phyloP scores from a whole-genome alignment of 2,329 filamentous ascomycete species.

The Celoporthe dispersa region DNA sequence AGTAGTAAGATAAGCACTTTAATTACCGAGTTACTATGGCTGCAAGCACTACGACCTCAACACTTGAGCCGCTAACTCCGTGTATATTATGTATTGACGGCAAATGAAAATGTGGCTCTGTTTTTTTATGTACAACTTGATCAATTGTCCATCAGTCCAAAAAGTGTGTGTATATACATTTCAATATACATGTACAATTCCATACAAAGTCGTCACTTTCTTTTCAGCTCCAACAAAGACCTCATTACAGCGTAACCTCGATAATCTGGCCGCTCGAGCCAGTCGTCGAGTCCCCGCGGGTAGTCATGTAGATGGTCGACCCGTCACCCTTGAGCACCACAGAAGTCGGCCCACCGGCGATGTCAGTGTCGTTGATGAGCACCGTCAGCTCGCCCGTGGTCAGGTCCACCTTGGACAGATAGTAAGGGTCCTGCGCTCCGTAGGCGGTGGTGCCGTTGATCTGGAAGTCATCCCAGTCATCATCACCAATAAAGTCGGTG shows the following conservation, averaged over 20 bases:
- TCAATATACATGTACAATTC: not conserved
- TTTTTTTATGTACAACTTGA: no score
- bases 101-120: no score
- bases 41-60: no score
- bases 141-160: no score
- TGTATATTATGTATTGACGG: no score
- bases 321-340: conserved; percentile 19
- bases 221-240: not conserved
- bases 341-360: conserved; percentile 17
- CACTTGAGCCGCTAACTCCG: no score
- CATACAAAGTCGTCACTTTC: not conserved
- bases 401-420: conserved; percentile 4
- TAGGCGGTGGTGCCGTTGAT: conserved; percentile 20
- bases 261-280: conserved; percentile 13
- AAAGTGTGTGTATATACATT: not conserved
- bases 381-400: conserved; percentile 17
- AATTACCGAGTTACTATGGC: no score
- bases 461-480: conserved; percentile 21
- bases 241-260: conserved; percentile 8
- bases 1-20: no score
- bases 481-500: not conserved
- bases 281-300: conserved; percentile 8
- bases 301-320: conserved; percentile 8
- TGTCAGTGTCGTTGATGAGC: conserved; percentile 4
- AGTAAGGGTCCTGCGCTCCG: conserved; percentile 16